Conservation (phyloP, 1,284 basidiomycete genomes). For the Xerocomus cyaneibrunnescens region DNA sequence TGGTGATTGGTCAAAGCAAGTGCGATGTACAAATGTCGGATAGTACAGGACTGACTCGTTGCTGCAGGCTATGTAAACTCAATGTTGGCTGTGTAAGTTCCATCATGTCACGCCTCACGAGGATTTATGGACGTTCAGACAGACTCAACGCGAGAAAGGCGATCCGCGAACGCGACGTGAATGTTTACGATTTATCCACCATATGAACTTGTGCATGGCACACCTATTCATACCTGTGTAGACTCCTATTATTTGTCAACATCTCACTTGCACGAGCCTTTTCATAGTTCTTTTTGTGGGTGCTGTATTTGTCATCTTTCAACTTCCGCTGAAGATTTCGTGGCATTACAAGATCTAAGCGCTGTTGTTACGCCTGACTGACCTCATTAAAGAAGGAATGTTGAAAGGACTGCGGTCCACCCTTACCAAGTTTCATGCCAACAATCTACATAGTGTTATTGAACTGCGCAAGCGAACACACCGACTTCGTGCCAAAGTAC, state of each 20-base stretch:
- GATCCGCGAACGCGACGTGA: conserved; percentile 6
- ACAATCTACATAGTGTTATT: background rate
- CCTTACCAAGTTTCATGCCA: background rate
- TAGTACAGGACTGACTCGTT: background rate
- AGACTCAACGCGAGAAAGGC: conserved; percentile 11
- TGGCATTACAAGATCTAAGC: too few relatives aligned
- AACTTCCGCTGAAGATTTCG: too few relatives aligned
- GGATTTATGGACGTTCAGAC: background rate
- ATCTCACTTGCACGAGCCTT: too few relatives aligned
- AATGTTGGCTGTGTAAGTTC: conserved; percentile 14
- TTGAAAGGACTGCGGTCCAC: too few relatives aligned
- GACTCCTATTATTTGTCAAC: background rate
- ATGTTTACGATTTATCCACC: background rate
- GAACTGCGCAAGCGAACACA: background rate
- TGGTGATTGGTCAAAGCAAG: conserved; percentile 5
- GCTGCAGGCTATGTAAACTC: conserved; percentile 15
- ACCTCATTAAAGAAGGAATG: too few relatives aligned
- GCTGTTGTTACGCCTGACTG: too few relatives aligned
- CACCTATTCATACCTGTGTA: background rate
- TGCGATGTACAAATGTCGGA: background rate
- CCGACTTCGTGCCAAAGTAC: conserved; percentile 2
- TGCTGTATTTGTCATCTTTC: too few relatives aligned
- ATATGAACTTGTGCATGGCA: background rate
- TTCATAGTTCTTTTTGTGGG: too few relatives aligned
- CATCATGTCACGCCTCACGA: background rate